These are phyloP conservation scores for Venturia asperata DNA, from an alignment of 2,329 filamentous ascomycete genomes.

Conservation along the genomic window DNA sequence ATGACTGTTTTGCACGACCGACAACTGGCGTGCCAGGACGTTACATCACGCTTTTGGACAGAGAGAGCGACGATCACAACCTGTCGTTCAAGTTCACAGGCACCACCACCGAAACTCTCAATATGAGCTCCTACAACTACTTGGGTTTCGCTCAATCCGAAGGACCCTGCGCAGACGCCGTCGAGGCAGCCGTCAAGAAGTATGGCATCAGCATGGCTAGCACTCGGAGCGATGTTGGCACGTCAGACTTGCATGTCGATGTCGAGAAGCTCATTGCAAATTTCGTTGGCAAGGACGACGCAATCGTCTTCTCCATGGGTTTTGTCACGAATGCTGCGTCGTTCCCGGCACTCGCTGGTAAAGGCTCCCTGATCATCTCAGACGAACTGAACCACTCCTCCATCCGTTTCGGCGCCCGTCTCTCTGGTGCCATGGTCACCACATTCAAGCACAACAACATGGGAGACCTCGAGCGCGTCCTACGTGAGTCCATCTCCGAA, in stretches of 20 bases:
- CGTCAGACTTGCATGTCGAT: conserved; percentile 77
- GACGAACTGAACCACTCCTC: conserved; percentile 98
- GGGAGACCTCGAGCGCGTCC: conserved; percentile 71
- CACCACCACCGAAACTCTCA: conserved; percentile 87
- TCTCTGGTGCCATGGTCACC: conserved; percentile 88
- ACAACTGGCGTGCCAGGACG: conserved; percentile 90
- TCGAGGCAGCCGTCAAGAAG: conserved; percentile 76
- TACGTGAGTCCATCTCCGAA: conserved; percentile 90
- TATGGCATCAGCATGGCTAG: conserved; percentile 80
- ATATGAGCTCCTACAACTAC: conserved; percentile 99
- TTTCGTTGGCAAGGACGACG: conserved; percentile 88
- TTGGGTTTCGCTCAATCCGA: conserved; percentile 97
- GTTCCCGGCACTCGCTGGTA: conserved; percentile 86
- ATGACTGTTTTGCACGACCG: conserved; percentile 91
- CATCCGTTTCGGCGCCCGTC: conserved; percentile 87
- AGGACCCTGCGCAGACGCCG: conserved; percentile 88
- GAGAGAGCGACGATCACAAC: conserved; percentile 87
- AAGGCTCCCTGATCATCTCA: conserved; percentile 89
- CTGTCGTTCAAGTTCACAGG: conserved; percentile 82
- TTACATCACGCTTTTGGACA: conserved; percentile 87
- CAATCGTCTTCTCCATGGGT: conserved; percentile 98
- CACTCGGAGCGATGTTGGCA: conserved; percentile 75
- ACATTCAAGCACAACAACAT: conserved; percentile 99
- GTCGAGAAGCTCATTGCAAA: conserved; percentile 83
- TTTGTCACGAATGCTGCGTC: conserved; percentile 92